Conservation (phyloP, 2,329 filamentous ascomycete genomes). For the Gnomoniopsis smithogilvyi region DNA sequence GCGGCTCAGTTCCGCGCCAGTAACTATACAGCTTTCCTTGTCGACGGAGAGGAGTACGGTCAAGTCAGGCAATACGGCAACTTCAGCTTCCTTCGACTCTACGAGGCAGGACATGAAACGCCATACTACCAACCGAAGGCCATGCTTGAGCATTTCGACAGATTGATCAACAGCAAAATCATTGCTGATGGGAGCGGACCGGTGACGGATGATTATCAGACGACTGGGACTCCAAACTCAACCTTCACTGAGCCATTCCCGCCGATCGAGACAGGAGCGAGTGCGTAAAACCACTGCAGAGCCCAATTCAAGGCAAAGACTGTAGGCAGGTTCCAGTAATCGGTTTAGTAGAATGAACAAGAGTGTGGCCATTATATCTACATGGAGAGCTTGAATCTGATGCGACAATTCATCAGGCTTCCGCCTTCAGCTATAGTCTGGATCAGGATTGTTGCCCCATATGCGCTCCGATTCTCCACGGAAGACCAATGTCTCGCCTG, state of each 20-base stretch:
- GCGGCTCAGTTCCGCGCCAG: constrained; percentile 50
- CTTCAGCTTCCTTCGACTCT: constrained; percentile 56
- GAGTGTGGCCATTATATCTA: no score
- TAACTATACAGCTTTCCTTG: constrained; percentile 61
- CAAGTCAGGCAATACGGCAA: constrained; percentile 67
- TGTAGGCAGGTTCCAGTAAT: no score
- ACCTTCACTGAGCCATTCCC: neutral
- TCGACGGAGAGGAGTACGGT: constrained; percentile 58
- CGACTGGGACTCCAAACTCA: neutral
- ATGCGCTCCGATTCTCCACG: constrained; percentile 4
- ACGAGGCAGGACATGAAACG: constrained; percentile 47
- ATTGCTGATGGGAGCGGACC: neutral
- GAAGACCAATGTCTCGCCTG: neutral
- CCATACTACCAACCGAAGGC: constrained; percentile 17
- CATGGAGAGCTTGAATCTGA: no score
- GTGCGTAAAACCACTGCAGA: no score
- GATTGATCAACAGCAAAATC: neutral
- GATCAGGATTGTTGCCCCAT: constrained; percentile 16
- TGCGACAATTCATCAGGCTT: neutral
- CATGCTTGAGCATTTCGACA: constrained; percentile 39
- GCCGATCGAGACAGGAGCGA: neutral
- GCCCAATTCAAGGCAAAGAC: no score
- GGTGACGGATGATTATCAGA: neutral
- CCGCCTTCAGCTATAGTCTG: constrained; percentile 3
- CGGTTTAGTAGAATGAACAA: neutral